Evolutionary conservation across 2,329 filamentous ascomycete species (phyloP), one percentile per base, ranked within the genome.

Genomic region (Drechslerella coelobrocha): DNA sequence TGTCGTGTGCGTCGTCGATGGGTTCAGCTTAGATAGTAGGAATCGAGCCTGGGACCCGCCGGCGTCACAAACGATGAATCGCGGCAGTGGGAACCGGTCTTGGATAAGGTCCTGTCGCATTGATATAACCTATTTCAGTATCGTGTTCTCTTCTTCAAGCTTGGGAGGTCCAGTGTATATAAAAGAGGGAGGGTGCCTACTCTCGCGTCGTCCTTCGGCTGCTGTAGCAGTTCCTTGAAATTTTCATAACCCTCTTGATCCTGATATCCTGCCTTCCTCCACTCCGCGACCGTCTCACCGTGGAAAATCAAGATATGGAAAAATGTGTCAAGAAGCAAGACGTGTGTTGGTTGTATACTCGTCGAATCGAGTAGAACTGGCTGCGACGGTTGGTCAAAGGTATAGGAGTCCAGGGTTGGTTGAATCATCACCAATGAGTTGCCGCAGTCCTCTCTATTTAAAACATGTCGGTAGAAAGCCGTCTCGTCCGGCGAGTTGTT

Each of bases 301-400:
- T 99, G 92, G 85, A 97, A 99, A 76, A 99, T 99, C 61, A 99
- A 86, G 72, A 99, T 99, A 79, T 99, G 94, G 85, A 99, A 99
- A 83, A 99, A 99, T 0, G 94, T 97, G 77, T 99, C 94, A 61
- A 99, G 88, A 9, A 99, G 86, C 54, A 99, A 85, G 71, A 97
- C 90, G 69, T 96, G 95, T 21, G 92, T 90, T 8, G 92, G 89
- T 78, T 97, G 93, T 75, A 99, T 99, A 4, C 92, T 97, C 34
- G 92, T 92, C 12, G 93, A 97, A 79, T 99, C 94, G 34, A 99
- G 85, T 23, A 99, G 83, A n/a, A 99, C 94, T 1, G 94, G 93
- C 73, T 92, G 87, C 50, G 91, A 89, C 24, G 92, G 92, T 71
- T 97, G 93, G 75, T 97, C 93, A 77, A 99, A 92, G 1, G 92